A percentile compares a stretch with the other conserved stretches of the same genome.
Conservation (phyloP, 495 filamentous ascomycete species). For the Stereocaulon alpinum region DNA sequence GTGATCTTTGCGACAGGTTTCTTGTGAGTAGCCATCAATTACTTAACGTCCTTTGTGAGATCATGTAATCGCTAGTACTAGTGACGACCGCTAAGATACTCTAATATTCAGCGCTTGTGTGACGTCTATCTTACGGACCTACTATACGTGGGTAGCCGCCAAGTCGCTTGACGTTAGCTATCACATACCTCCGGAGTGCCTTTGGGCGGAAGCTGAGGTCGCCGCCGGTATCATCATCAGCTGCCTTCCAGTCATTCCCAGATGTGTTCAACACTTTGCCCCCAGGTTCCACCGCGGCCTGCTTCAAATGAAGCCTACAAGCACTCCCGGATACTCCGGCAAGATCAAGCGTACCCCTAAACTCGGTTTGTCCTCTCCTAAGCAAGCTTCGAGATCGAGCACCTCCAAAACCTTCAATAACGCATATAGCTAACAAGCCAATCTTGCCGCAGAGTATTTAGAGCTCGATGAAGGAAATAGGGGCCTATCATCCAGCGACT, state of each 20-base stretch:
- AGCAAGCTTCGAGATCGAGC: neutral
- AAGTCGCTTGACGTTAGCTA: constrained; percentile 12
- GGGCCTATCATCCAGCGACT: too few species aligned
- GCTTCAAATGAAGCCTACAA: neutral
- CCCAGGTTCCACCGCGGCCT: neutral
- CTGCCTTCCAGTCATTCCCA: constrained; percentile 17
- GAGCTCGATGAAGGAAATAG: neutral
- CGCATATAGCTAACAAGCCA: too few species aligned
- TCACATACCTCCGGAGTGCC: constrained; percentile 1
- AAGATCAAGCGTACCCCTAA: neutral
- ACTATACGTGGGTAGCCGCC: constrained; percentile 13
- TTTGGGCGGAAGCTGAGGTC: constrained; percentile 16
- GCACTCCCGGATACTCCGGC: neutral
- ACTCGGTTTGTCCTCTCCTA: neutral
- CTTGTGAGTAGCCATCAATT: constrained; percentile 3
- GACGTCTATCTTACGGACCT: constrained; percentile 13
- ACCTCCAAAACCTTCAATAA: too few species aligned
- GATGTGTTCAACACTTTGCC: constrained; percentile 13
- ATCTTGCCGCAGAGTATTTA: neutral
- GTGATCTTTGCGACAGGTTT: constrained; percentile 17
- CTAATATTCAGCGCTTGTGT: constrained; percentile 10
- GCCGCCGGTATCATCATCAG: constrained; percentile 11
- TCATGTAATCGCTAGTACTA: neutral
- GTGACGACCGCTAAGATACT: neutral
- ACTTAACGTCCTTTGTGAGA: neutral